phyloP scores from a whole-genome alignment of 2,329 filamentous ascomycete species.

The Diplocarpon rosae region DNA sequence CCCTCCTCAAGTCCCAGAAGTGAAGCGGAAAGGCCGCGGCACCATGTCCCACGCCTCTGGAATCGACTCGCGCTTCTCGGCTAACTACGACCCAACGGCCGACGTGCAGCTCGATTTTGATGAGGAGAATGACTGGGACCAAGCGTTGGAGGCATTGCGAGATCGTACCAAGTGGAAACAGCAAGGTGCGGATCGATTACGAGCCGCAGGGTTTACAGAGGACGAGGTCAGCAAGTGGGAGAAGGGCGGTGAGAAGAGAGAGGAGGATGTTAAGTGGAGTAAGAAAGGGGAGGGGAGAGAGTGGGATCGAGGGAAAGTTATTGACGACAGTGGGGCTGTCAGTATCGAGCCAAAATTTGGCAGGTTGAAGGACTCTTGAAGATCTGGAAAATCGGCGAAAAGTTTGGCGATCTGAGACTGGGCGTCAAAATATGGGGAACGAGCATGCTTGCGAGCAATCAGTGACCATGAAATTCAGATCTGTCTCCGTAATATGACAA shows the following conservation, averaged over 20 bases:
- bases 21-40: conserved; percentile 57
- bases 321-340: conserved; percentile 43
- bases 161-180: conserved; percentile 72
- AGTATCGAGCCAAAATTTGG: conserved; percentile 21
- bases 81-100: conserved; percentile 46
- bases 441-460: too few species aligned
- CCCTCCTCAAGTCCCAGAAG: conserved; percentile 35
- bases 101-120: conserved; percentile 43
- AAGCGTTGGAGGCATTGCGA: conserved; percentile 64
- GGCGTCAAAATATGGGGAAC: too few species aligned
- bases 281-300: conserved; percentile 40
- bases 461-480: too few species aligned
- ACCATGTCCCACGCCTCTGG: conserved; percentile 47
- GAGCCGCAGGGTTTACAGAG: conserved; percentile 68
- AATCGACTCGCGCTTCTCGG: conserved; percentile 73
- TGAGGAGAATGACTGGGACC: conserved; percentile 61
- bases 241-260: conserved; percentile 45
- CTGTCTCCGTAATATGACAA: too few species aligned
- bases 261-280: conserved; percentile 62
- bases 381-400: background rate
- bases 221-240: conserved; percentile 64
- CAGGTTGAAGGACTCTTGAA: conserved; percentile 15
- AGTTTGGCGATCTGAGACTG: too few species aligned
- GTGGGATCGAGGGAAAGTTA: conserved; percentile 55
- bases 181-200: conserved; percentile 64